phyloP scores from a whole-genome alignment of 164 flowering plant species.

The Aristolochia californica region DNA sequence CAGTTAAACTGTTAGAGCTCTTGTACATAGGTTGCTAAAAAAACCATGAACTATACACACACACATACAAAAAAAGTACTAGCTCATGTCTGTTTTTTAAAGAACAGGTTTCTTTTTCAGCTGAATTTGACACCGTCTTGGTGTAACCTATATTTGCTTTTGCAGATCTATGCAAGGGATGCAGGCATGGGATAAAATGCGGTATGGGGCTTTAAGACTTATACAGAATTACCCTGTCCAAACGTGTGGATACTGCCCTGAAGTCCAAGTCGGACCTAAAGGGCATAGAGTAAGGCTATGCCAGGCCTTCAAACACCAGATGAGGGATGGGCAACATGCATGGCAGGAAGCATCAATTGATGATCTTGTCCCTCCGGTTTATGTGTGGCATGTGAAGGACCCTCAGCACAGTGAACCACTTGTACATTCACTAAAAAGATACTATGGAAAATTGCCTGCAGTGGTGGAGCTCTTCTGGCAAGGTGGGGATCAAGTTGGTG shows the following conservation, averaged over 20 bases:
- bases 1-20: too few relatives aligned
- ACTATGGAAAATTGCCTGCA: conserved; percentile 48
- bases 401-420: conserved; percentile 11
- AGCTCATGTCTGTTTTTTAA: too few relatives aligned
- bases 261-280: conserved; percentile 51
- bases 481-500: conserved; percentile 40
- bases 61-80: too few relatives aligned
- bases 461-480: conserved; percentile 44
- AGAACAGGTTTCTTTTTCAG: too few relatives aligned
- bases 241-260: conserved; percentile 50
- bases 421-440: conserved; percentile 31
- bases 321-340: conserved; percentile 54
- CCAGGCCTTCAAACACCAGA: conserved; percentile 47
- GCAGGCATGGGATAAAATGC: conserved; percentile 43
- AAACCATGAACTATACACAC: too few relatives aligned
- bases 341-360: conserved; percentile 54
- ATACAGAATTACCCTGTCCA: conserved; percentile 43
- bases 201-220: conserved; percentile 29
- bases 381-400: conserved; percentile 44
- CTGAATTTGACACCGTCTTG: not conserved
- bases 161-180: conserved; percentile 41
- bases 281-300: conserved; percentile 49
- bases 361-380: conserved; percentile 44
- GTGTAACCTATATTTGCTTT: not conserved
- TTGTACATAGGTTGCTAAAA: too few relatives aligned